These are phyloP conservation scores for Flaveria sonorensis DNA, from an alignment of 129 eudicot species.

Conservation along the genomic window DNA sequence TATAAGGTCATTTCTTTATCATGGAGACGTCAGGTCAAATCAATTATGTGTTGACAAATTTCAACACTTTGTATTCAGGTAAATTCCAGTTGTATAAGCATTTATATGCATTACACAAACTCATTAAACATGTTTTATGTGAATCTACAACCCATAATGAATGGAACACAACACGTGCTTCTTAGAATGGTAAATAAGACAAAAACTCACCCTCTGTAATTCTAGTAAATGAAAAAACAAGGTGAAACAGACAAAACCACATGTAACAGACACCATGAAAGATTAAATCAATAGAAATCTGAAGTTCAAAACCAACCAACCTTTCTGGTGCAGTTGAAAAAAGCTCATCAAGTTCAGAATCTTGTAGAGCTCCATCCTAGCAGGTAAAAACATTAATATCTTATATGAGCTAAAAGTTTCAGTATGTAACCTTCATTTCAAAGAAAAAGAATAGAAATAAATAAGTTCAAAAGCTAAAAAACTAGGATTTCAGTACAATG, in stretches of 20 bases:
- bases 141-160: not conserved
- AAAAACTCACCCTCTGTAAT: not conserved
- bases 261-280: conserved; percentile 6
- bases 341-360: conserved; percentile 74
- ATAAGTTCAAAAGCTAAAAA: conserved; percentile 1
- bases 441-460: not conserved
- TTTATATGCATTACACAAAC: conserved; percentile 9
- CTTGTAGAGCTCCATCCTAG: conserved; percentile 78
- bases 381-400: conserved; percentile 22
- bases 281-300: conserved; percentile 15
- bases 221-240: not conserved
- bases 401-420: conserved; percentile 24
- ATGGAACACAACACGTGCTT: conserved; percentile 12
- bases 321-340: conserved; percentile 99
- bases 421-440: conserved; percentile 12
- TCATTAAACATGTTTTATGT: conserved; percentile 19
- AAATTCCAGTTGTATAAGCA: not conserved
- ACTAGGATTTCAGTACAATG: conserved; percentile 9
- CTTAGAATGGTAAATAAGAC: not conserved
- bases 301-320: conserved; percentile 40
- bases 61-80: not conserved
- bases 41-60: not conserved
- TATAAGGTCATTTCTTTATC: conserved; percentile 1
- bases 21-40: not conserved
- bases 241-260: not conserved